Base-by-base conservation (phyloP, 345 rosid genomes). In the Hibiscus syriacus region DNA sequence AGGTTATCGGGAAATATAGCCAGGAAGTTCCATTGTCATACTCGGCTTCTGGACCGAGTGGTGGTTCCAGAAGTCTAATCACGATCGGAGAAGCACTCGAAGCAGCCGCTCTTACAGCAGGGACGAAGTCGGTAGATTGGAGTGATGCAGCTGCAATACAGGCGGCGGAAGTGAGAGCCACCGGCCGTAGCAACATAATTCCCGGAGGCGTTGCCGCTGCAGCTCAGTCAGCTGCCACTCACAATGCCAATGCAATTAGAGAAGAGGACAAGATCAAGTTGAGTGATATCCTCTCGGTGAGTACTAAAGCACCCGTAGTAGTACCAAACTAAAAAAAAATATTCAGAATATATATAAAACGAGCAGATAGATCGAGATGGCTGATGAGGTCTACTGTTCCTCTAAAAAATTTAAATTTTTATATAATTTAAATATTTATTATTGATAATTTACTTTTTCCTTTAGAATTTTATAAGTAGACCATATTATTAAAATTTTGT, bases 121-220 rank as follows among this genome's bases (percentile, higher is more conserved):
- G 93, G 34, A 74, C 84, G 58, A 88, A 88, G 80, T 83, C 92
- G 0, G 96, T 92, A 29, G 96, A 87, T 22, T 75, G 88, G 89
- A 92, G 96, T 39, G 97, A 90, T n/a, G 96, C 96, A 0, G 97
- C 96, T 0, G 90, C 98, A 0, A 90, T 90, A 66, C 97, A 92
- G 73, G 92, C 98, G 0, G 96, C 97, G 0, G 98, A 92, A 73
- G 93, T 90, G 14, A 84, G 93, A 78, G 97, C 97, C 39, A 90
- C 92, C 0, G 90, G 93, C 6, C 77, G 86, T 12, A 88, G 81
- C 62, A 73, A 79, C 73, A 87, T 87, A 45, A 59, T 65, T 55
- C 89, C 97, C 0, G 90, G 88, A 0, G 97, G 96, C 0, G 80
- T 85, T 0, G 92, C 96, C 0, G 97, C 97, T 1, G 78, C 86